Evolutionary conservation across 1,284 basidiomycete species (phyloP), one percentile per base, ranked within the genome.

Genomic region (Boletus smithii): DNA sequence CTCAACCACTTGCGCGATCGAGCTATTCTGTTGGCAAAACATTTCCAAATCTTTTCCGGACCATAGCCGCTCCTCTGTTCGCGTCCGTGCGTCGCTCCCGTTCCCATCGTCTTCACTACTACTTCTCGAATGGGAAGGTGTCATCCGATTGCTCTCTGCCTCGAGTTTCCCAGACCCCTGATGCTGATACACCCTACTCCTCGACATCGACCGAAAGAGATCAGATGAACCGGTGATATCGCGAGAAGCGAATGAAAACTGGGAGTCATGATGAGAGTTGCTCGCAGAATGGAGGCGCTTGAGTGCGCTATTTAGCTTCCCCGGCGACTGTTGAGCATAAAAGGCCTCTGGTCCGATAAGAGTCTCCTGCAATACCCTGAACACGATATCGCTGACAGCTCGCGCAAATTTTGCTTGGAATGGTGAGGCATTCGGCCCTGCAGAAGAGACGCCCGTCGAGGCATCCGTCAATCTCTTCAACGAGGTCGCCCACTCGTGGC

Each of bases 311-410:
- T 47, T 48, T 42, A 56, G 30, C 48, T 66, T 58, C 24, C 32
- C 51, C 23, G 60, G 48, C 20, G 65, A 46, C 11, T 56, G 57
- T 32, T 49, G 59, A 17, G 55, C 40, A 36, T 59, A 49, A 40
- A 65, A 53, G 16, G 60, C 53, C 16, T 65, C 62, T 30, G 64
- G 53, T 8, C 74, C 73, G 50, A 93, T 83, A 39, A 97, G 71
- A 0, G 85, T 85, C 57, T 95, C 90, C 50, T 92, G 88, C 35
- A 97, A 72, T 11, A 92, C 86, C 52, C 79, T 81, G 61, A 95
- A 84, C 5, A 88, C 81, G 29, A 91, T 74, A 4, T 73, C 74
- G 55, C 89, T 80, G 3, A 87, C 81, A 0, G 90, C 84, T 40
- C 73, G 75, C 53, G 78, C 69, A 57, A 81, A 79, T 61, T 71